phyloP scores from a whole-genome alignment of 1,284 basidiomycete genomes.

The Tremellales sp. region DNA sequence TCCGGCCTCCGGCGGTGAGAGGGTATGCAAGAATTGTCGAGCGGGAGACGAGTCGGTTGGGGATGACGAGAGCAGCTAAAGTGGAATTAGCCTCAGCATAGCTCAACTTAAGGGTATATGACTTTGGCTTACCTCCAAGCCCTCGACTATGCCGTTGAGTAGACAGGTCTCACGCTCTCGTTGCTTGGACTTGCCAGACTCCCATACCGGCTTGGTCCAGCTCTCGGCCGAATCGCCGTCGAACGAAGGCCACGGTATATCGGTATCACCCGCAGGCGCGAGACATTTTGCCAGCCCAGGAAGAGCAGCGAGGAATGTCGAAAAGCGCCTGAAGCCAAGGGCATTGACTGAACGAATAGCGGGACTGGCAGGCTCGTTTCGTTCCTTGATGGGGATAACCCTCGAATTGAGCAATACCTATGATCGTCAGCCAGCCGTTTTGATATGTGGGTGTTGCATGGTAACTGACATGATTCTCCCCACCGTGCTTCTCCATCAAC shows the following conservation, averaged over 20 bases:
- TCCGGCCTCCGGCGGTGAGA: conserved; percentile 10
- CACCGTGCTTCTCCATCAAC: conserved; percentile 41
- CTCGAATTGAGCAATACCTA: too few species aligned
- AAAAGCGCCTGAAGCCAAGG: conserved; percentile 20
- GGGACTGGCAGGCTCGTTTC: too few species aligned
- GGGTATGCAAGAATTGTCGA: conserved; percentile 7
- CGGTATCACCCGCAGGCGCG: conserved; percentile 3
- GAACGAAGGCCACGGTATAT: conserved; percentile 18
- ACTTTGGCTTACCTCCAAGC: conserved; percentile 17
- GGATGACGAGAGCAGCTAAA: conserved; percentile 7
- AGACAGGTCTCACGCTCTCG: conserved; percentile 6
- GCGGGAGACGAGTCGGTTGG: conserved; percentile 6
- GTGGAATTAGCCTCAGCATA: too few species aligned
- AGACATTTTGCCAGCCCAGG: conserved; percentile 22
- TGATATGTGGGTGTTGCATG: too few species aligned
- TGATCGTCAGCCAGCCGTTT: too few species aligned
- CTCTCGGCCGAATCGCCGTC: neutral
- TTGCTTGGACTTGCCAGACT: conserved; percentile 2
- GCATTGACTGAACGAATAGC: too few species aligned
- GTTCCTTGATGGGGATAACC: too few species aligned
- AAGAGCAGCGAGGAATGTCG: conserved; percentile 33
- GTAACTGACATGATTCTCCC: conserved; percentile 30
- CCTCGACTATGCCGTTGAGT: conserved; percentile 9
- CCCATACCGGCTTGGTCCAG: neutral
- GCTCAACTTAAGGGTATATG: neutral